Evolutionary conservation across 2,329 filamentous ascomycete species (phyloP), one percentile per base, ranked within the genome.

Genomic region (Sclerotinia sclerotiorum): DNA sequence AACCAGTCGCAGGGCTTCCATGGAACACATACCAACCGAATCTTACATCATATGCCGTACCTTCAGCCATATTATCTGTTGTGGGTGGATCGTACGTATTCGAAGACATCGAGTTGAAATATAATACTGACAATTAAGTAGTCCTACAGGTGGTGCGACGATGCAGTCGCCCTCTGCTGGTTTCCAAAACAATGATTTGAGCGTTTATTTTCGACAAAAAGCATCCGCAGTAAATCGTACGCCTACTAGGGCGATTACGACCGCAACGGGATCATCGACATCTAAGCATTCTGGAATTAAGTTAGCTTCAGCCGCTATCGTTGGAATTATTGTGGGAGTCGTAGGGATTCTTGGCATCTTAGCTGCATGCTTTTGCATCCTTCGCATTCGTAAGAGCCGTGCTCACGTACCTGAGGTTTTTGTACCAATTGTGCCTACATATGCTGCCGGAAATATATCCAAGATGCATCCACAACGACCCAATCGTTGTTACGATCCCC

Each of bases 11-110:
- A 6, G 75, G 81, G 13, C 77, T 81, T 51, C 76, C 81, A 13
- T 88, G 86, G 86, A 80, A 82, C 68, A 77, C 82, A 13, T 88
- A 82, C 71, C 76, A 80, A 29, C 79, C 83, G 1, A 82, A 82
- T 48, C 78, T 86, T 15, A 82, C 82, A 10, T 77, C 77, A 7
- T 88, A 89, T 74, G 74, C 76, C n/a, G 84, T 89, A 5, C 87
- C 87, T 5, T 77, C 80, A 7, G 81, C 81, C 35, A 79, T 89
- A 13, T 76, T 83, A 46, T 75, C 81, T 49, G 81, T 80, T 5
- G 80, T 88, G 65, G 85, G 85, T 62, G 85, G 85, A 60, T 72
- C 71, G 73, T 74, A 69, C 70, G 73, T 72, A 32, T n/a, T 54
- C 29, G 32, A 39, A 51, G 19, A 10, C 32, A 8, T 1, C 17